Evolutionary conservation across 345 rosid genomes (phyloP), one percentile per base, ranked within the genome.

Genomic region (Alliaria petiolata): DNA sequence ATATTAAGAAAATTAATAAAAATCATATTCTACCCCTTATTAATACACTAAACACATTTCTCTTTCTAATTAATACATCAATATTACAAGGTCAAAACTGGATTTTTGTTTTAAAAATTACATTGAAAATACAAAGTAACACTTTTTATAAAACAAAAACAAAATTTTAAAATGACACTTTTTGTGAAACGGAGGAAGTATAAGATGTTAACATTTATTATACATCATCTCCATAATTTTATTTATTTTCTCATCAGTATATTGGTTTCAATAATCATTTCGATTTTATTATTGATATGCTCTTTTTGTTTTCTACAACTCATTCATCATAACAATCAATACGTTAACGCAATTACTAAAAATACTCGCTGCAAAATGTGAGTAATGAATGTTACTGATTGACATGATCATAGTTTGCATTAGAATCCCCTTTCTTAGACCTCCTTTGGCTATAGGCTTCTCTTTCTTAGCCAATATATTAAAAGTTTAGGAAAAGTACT

Each of bases 351-450:
- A 5, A 14, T 13, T 28, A n/a, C 4, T 54, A 33, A 54, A 31
- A 31, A n/a, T 31, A 44, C 3, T 26, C 5, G 14, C 42, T 38
- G 14, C 13, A 54, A 16, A 22, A 22, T 7, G 2, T 44, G 22
- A 15, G 7, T 58, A 19, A 34, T 13, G 34, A 49, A 35, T 12
- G 15, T 13, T 34, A 34, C 46, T 28, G 16, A 35, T 13, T 25
- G 55, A 40, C 43, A 55, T 42, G 51, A 67, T 54, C 26, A 13
- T 42, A 53, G n/a, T n/a, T n/a, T n/a, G 74, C 39, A 52, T 52
- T 52, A 11, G 15, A 26, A 54, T 17, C 54, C 19, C 34, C 3
- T 30, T 61, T 47, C 39, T 22, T 14, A 49, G 42, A 38, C 47
- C 71, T 49, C 67, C 59, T 17, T 49, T 31, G 28, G 36, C 5